Evolutionary conservation across 345 rosid genomes (phyloP), one percentile per base, ranked within the genome.

Genomic region (Cardamine chenopodiifolia): DNA sequence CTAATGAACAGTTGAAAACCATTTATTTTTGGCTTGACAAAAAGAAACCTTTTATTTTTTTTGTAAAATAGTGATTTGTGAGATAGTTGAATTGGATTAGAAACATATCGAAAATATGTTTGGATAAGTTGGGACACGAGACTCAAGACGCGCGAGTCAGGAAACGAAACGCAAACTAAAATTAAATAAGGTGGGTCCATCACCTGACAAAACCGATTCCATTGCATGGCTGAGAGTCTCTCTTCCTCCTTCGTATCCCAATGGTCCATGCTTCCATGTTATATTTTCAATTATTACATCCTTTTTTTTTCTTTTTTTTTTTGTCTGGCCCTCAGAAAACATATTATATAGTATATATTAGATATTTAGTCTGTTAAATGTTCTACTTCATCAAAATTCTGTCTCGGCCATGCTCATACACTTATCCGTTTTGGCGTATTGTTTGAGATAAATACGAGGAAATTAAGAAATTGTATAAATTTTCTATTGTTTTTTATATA

Each of bases 61-160:
- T 13, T 7, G 57, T 66, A 22, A 13, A 64, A 34, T n/a, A 0
- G 37, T n/a, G 50, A 53, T n/a, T 17, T 23, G n/a, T 15, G 71
- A 50, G 49, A 14, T 20, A 34, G 25, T 29, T 20, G 17, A 45
- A 20, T 10, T 71, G 58, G 60, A 49, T 23, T 20, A 15, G 19
- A 48, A 7, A 23, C 50, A 35, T 20, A 71, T 35, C 4, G 25
- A n/a, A 71, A 32, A 47, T 31, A 59, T 47, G 59, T 34, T 20
- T 47, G 62, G 68, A 72, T 72, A 62, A 72, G 44, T 40, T 62
- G 32, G 55, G 70, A 62, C 45, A 53, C 62, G 76, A 34, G 75
- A 23, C 68, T 48, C 68, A 18, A 60, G 60, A 60, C 58, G 17
- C 35, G 8, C 17, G 49, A 47, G 66, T 45, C 47, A 29, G 72